phyloP scores from a whole-genome alignment of 331 rosid species.

The Rhamnella rubrinervis region DNA sequence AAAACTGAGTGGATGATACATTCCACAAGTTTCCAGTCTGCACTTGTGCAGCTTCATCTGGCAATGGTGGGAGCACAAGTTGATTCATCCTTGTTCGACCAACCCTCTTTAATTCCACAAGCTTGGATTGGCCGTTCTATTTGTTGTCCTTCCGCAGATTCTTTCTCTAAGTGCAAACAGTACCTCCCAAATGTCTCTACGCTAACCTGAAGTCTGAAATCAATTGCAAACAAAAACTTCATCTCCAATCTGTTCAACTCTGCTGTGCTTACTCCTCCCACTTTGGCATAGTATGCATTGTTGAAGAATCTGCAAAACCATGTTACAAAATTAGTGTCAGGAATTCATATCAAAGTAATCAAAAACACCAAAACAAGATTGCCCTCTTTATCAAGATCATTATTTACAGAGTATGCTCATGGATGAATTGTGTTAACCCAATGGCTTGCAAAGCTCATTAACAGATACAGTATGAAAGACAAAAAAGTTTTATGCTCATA shows the following conservation, averaged over 20 bases:
- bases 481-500: no score
- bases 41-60: constrained; percentile 32
- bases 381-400: no score
- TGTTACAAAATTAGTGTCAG: background rate
- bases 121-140: constrained; percentile 79
- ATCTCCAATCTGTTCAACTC: constrained; percentile 91
- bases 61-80: constrained; percentile 67
- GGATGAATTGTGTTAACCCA: no score
- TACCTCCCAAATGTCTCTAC: constrained; percentile 68
- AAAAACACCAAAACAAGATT: background rate
- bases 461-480: no score
- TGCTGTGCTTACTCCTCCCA: constrained; percentile 82
- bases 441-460: no score
- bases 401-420: no score
- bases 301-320: constrained; percentile 75
- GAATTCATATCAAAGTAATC: constrained; percentile 10
- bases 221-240: constrained; percentile 75
- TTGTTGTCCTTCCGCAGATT: constrained; percentile 56
- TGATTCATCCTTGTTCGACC: constrained; percentile 74
- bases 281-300: constrained; percentile 97
- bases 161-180: constrained; percentile 69
- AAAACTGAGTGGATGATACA: constrained; percentile 18
- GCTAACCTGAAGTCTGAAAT: constrained; percentile 86
- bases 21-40: constrained; percentile 19
- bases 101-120: constrained; percentile 67